Conservation (phyloP, 805 yeast genomes). For the Hanseniaspora singularis region DNA sequence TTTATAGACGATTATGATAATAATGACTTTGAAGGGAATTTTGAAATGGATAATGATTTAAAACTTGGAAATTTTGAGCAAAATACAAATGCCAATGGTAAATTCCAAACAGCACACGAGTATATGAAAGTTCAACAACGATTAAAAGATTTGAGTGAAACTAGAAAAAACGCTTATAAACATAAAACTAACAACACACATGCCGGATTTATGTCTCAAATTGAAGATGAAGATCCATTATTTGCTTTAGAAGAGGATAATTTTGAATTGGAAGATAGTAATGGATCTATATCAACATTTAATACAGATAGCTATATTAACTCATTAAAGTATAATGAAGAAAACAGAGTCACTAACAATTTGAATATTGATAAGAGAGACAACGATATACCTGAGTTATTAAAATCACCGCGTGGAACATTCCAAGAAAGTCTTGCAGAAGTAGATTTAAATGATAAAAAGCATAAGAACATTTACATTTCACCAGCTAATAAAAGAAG, state of each 20-base stretch:
- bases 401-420: slow-evolving; percentile 29
- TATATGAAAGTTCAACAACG: slow-evolving; percentile 7
- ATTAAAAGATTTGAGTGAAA: not conserved
- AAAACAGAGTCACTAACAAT: not conserved
- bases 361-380: not conserved
- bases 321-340: not conserved
- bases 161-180: not conserved
- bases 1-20: no score
- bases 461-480: not conserved
- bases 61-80: not conserved
- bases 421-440: no score
- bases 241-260: slow-evolving; percentile 29
- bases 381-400: slow-evolving; percentile 26
- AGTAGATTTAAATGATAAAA: not conserved
- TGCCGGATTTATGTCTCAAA: not conserved
- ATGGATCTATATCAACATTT: slow-evolving; percentile 20
- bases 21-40: no score
- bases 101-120: slow-evolving; percentile 12
- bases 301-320: not conserved
- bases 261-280: slow-evolving; percentile 22
- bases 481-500: slow-evolving; percentile 13
- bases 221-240: slow-evolving; percentile 24
- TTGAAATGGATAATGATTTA: slow-evolving; percentile 4
- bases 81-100: slow-evolving; percentile 21
- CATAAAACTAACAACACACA: not conserved